Evolutionary conservation across 495 filamentous ascomycete species (phyloP), one percentile per base, ranked within the genome.

Genomic region (Rhizodiscina lignyota): DNA sequence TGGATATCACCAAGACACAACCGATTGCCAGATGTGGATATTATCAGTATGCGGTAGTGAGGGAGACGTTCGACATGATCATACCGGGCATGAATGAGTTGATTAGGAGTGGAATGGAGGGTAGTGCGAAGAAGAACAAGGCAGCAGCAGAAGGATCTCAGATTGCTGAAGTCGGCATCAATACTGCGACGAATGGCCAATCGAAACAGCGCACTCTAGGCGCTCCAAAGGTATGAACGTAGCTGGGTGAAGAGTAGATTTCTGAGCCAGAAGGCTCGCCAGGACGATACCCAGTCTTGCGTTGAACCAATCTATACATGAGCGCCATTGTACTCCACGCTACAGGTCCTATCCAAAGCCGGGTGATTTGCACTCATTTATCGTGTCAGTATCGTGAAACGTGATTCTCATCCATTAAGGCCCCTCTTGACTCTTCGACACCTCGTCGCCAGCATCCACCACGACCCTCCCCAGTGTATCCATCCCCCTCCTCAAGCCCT

Each of bases 11-110:
- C 5, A 70, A 68, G 52, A 66, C 62, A 19, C 46, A 52, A 50
- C 66, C 68, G 18, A 68, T 75, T 52, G 68, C 70, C n/a, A 48
- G 70, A 18, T 68, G 63, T 50, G 69, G 69, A 28, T 74, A 74
- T 38, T 63, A 63, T 45, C 54, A 74, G 51, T 74, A 73, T 48
- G 52, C 61, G 4, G 63, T 62, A 21, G 47, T 69, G 8, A 42
- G 48, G 27, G 56, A 69, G 38, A 63, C 61, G 10, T 68, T 70
- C 47, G 62, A 68, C 13, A 69, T 71, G 66, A 31, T 41, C 19
- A 41, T 52, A 18, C 54, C 54, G 32, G 54, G 52, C 3, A 40
- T 45, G 28, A 42, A 46, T 20, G 37, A 35, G 38, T 27, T 10
- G 13, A 11, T 32, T 32, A 22, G 46, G 18, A 38, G 37, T 4